Conservation (phyloP, 495 filamentous ascomycete species). For the Neurospora sp. region DNA sequence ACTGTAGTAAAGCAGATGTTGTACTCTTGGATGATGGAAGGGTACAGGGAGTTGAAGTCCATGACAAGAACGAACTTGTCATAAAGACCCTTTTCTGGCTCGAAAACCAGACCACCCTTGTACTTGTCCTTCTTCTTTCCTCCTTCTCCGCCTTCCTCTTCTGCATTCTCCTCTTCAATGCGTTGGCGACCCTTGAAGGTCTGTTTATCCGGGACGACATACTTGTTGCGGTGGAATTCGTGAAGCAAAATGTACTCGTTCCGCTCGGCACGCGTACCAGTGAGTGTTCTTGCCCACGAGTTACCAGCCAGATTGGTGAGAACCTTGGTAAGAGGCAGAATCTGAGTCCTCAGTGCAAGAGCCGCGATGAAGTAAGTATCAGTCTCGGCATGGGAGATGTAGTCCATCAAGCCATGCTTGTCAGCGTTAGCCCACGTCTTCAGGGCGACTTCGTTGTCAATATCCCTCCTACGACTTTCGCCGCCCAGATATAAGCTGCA, state of each 20-base stretch:
- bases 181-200: conserved; percentile 59
- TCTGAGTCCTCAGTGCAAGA: conserved; percentile 75
- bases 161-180: conserved; percentile 49
- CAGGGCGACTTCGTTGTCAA: conserved; percentile 79
- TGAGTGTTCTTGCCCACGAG: conserved; percentile 93
- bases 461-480: conserved; percentile 58
- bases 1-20: conserved; percentile 99
- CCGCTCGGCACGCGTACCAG: conserved; percentile 89
- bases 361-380: conserved; percentile 96
- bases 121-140: conserved; percentile 96
- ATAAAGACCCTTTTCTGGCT: conserved; percentile 93
- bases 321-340: conserved; percentile 87
- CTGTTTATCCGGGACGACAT: conserved; percentile 92
- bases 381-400: conserved; percentile 80
- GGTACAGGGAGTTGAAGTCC: conserved; percentile 99
- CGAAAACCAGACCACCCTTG: conserved; percentile 96
- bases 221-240: conserved; percentile 92
- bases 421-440: conserved; percentile 72
- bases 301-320: conserved; percentile 96
- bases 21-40: conserved; percentile 97
- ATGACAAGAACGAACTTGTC: conserved; percentile 96
- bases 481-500: conserved; percentile 73
- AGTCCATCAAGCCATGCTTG: conserved; percentile 83
- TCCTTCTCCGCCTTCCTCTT: conserved; percentile 54
- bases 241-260: conserved; percentile 99